phyloP scores from a whole-genome alignment of 139 green algal species.

The Chlorella sp. region DNA sequence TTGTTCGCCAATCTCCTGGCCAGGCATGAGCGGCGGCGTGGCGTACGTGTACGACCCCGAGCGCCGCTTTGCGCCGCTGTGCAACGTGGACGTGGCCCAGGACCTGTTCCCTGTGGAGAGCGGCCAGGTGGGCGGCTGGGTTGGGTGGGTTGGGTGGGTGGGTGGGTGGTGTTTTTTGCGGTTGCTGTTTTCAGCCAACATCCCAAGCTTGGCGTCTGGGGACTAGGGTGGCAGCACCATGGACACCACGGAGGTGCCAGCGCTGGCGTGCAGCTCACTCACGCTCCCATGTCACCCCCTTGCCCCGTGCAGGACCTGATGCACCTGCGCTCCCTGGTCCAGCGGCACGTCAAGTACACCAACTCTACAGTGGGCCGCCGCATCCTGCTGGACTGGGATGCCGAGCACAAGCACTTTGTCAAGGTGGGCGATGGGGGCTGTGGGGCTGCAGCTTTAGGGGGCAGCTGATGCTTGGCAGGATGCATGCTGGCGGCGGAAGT shows the following conservation, averaged over 20 bases:
- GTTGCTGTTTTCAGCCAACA: background rate
- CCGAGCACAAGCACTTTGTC: constrained; percentile 63
- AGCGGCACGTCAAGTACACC: constrained; percentile 88
- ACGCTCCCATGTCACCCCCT: background rate
- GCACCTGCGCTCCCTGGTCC: constrained; percentile 75
- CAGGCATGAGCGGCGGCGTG: constrained; percentile 90
- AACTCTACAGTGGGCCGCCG: constrained; percentile 58
- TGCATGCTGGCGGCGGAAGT: too few species aligned
- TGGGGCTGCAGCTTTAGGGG: too few species aligned
- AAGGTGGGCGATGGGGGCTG: constrained; percentile 64
- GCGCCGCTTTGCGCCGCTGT: constrained; percentile 58
- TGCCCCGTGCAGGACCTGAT: constrained; percentile 55
- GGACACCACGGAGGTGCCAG: too few species aligned
- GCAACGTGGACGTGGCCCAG: constrained; percentile 71
- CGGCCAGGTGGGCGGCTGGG: constrained; percentile 11
- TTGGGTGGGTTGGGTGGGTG: background rate
- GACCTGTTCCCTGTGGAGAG: constrained; percentile 80
- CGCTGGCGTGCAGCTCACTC: background rate
- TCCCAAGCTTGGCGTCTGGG: background rate
- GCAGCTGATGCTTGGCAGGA: too few species aligned
- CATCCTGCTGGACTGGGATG: constrained; percentile 82
- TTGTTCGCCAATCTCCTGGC: too few species aligned
- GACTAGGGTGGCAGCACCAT: too few species aligned
- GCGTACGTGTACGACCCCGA: constrained; percentile 92
- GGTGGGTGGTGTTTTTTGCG: background rate